Conservation (phyloP, 306 rosid species). For the Carpinus viminea region DNA sequence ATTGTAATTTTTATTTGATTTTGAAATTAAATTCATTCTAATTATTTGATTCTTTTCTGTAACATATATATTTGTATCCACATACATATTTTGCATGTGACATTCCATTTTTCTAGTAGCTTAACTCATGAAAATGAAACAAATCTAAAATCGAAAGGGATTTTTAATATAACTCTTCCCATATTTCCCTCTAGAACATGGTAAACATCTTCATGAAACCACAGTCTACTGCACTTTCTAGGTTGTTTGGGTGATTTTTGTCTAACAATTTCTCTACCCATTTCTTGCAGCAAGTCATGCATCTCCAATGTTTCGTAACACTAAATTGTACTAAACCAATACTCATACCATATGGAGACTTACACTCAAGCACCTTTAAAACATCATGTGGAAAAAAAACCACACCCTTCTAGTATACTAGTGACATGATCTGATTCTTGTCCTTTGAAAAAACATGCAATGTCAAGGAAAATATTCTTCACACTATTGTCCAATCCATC, state of each 20-base stretch:
- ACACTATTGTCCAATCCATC: conserved; percentile 21
- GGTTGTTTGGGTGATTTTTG: conserved; percentile 12
- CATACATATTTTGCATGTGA: too few species aligned
- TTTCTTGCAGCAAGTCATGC: conserved; percentile 27
- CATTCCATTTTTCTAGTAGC: too few species aligned
- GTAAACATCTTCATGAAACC: conserved; percentile 32
- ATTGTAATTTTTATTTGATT: too few species aligned
- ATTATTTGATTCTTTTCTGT: too few species aligned
- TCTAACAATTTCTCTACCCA: conserved; percentile 41
- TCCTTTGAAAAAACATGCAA: conserved; percentile 33
- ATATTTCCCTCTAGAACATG: neutral
- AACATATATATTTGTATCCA: too few species aligned
- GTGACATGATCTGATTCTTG: neutral
- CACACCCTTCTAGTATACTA: neutral
- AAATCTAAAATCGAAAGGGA: neutral
- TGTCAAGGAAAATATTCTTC: conserved; percentile 32
- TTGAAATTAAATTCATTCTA: too few species aligned
- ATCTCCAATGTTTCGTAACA: neutral
- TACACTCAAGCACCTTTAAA: conserved; percentile 20
- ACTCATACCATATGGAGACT: conserved; percentile 13
- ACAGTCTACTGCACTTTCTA: conserved; percentile 31
- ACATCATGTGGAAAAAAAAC: conserved; percentile 5
- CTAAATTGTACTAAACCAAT: too few species aligned
- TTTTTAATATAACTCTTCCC: neutral
- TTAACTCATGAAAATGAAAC: neutral